phyloP scores from a whole-genome alignment of 2,329 filamentous ascomycete genomes.

The Calonectria pseudoreteaudii region DNA sequence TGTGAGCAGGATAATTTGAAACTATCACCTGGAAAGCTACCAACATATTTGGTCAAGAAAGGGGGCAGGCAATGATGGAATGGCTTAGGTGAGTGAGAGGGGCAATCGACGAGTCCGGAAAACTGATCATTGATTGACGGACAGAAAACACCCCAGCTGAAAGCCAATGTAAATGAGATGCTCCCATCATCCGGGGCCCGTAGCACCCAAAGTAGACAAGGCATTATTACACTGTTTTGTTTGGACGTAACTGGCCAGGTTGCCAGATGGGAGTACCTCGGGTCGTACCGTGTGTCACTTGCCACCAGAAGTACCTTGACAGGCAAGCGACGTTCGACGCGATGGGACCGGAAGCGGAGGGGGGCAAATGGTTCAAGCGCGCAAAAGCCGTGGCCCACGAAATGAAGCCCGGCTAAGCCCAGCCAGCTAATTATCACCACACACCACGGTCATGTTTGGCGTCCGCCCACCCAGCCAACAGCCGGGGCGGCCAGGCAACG shows the following conservation, averaged over 20 bases:
- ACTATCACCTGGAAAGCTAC: not conserved
- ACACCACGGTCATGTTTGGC: constrained; percentile 5
- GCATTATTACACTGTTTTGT: constrained; percentile 12
- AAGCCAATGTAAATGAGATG: constrained; percentile 25
- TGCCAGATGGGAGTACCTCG: constrained; percentile 5
- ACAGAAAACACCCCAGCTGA: constrained; percentile 1
- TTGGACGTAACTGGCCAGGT: constrained; percentile 11
- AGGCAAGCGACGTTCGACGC: not conserved
- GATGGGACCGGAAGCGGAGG: constrained; percentile 6
- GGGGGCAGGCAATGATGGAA: not conserved
- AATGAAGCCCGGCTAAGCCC: constrained; percentile 41
- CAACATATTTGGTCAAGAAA: not conserved
- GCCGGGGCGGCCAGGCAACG: constrained; percentile 13
- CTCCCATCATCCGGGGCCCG: constrained; percentile 13
- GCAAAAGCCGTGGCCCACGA: constrained; percentile 25
- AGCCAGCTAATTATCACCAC: constrained; percentile 25
- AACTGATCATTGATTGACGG: constrained; percentile 3
- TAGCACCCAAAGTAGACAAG: constrained; percentile 23
- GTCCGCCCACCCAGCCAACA: constrained; percentile 13
- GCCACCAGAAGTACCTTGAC: constrained; percentile 1
- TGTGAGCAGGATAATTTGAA: not conserved
- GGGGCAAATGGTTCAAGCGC: constrained; percentile 15
- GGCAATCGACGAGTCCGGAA: constrained; percentile 1
- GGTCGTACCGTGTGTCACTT: not conserved
- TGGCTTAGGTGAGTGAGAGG: not conserved